A percentile compares a stretch with the other conserved stretches of the same genome.
These are phyloP conservation scores for Phytophthora gonapodyides DNA, from an alignment of 352 stramenopile species.

Conservation along the genomic window DNA sequence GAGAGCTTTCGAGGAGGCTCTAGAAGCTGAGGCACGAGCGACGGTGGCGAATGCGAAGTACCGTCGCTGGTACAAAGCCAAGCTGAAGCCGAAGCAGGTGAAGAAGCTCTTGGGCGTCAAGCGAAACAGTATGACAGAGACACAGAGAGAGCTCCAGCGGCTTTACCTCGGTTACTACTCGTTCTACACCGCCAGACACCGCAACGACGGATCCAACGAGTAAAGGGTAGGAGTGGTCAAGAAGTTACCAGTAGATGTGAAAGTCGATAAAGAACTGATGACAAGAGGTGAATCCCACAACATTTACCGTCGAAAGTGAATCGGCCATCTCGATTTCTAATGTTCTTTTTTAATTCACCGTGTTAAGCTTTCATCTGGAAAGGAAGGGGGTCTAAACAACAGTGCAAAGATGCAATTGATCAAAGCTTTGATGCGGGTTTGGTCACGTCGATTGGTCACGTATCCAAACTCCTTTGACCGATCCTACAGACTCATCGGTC, in stretches of 20 bases:
- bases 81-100: conserved; percentile 7
- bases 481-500: too few species aligned
- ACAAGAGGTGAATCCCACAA: too few species aligned
- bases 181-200: conserved; percentile 10
- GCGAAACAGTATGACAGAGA: not conserved
- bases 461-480: too few species aligned
- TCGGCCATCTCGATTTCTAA: too few species aligned
- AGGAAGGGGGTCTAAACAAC: too few species aligned
- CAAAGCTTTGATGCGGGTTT: too few species aligned
- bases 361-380: too few species aligned
- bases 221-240: not conserved
- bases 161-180: conserved; percentile 26
- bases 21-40: not conserved
- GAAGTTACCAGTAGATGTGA: not conserved
- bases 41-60: not conserved
- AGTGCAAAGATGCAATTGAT: too few species aligned
- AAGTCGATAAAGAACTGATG: too few species aligned
- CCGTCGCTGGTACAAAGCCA: conserved; percentile 12
- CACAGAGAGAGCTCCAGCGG: conserved; percentile 6
- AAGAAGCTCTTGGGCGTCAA: conserved; percentile 4
- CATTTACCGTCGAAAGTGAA: too few species aligned
- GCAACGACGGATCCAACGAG: not conserved
- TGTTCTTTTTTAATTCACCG: too few species aligned
- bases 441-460: too few species aligned
- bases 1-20: not conserved